A percentile compares a stretch with the other conserved stretches of the same genome.
These are phyloP conservation scores for Pestalotiopsis sp. DNA, from an alignment of 2,329 filamentous ascomycete species.

Conservation along the genomic window DNA sequence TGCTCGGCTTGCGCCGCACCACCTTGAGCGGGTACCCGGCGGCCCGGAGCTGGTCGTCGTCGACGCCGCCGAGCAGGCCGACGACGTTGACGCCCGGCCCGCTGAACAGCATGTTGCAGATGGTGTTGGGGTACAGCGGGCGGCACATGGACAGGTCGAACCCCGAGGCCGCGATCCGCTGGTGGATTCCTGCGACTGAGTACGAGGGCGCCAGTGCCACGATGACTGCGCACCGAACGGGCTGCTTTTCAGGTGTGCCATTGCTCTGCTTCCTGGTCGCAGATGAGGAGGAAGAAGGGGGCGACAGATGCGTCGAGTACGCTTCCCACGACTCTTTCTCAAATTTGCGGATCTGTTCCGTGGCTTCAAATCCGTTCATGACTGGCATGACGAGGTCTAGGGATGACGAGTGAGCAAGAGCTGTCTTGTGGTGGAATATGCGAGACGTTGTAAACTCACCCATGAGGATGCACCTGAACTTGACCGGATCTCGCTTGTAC, in stretches of 20 bases:
- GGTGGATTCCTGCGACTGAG: neutral
- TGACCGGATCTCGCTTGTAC: conserved; percentile 33
- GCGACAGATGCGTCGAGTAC: neutral
- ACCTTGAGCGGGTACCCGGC: conserved; percentile 8
- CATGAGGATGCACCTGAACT: conserved; percentile 49
- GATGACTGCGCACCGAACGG: conserved; percentile 10
- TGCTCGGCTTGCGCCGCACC: conserved; percentile 2
- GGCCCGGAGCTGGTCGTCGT: conserved; percentile 3
- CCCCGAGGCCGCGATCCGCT: conserved; percentile 4
- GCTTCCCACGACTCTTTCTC: conserved; percentile 17
- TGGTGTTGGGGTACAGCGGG: neutral
- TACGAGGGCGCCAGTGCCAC: conserved; percentile 4
- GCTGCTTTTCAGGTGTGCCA: neutral
- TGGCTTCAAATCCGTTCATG: conserved; percentile 32
- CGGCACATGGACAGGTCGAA: conserved; percentile 11
- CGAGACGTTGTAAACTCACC: conserved; percentile 27
- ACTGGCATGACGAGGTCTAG: conserved; percentile 31
- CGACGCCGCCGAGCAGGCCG: conserved; percentile 9
- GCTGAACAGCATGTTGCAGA: conserved; percentile 11
- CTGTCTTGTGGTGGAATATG: too few relatives aligned
- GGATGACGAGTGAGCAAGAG: neutral
- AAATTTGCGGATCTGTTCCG: conserved; percentile 25
- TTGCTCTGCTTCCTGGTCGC: neutral
- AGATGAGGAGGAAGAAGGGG: neutral
- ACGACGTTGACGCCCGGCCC: conserved; percentile 11